Conservation (phyloP, 2,329 filamentous ascomycete genomes). For the Falciphora oryzae region DNA sequence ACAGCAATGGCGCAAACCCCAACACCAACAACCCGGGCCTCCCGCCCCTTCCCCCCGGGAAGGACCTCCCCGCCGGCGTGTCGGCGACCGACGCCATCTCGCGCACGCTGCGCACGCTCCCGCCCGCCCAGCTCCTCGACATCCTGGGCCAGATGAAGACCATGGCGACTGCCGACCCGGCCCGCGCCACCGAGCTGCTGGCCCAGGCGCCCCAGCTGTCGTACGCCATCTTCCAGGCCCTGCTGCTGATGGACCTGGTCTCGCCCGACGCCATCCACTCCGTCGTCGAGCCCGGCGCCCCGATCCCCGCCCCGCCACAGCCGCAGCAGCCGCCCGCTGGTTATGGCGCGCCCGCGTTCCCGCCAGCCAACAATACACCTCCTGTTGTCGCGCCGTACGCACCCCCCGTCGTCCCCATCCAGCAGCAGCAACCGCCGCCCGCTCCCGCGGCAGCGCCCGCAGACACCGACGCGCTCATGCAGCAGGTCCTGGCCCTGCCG, state of each 20-base stretch:
- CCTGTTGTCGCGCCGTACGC: conserved; percentile 34
- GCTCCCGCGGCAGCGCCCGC: conserved; percentile 28
- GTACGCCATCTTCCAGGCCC: conserved; percentile 91
- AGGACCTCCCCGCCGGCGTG: conserved; percentile 76
- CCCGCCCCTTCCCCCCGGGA: conserved; percentile 77
- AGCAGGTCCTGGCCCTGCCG: conserved; percentile 74
- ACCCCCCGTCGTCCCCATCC: conserved; percentile 23
- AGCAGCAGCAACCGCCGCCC: conserved; percentile 26
- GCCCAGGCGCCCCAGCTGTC: conserved; percentile 85
- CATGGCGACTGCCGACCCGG: conserved; percentile 74
- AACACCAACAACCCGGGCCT: conserved; percentile 35
- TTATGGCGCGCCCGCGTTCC: conserved; percentile 16
- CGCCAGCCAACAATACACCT: conserved; percentile 23
- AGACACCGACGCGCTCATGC: conserved; percentile 62
- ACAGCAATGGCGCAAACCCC: conserved; percentile 1
- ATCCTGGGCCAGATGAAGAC: conserved; percentile 93
- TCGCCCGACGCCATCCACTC: conserved; percentile 76
- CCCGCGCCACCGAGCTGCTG: conserved; percentile 78
- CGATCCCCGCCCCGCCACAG: conserved; percentile 28
- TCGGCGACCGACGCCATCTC: conserved; percentile 89
- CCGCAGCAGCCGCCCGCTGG: background rate
- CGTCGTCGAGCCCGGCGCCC: conserved; percentile 61
- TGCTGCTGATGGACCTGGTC: conserved; percentile 88
- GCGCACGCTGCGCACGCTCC: conserved; percentile 78
- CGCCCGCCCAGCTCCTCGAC: conserved; percentile 83